These are phyloP conservation scores for Diaporthe aspalathi DNA, from an alignment of 2,329 filamentous ascomycete species.

Conservation along the genomic window DNA sequence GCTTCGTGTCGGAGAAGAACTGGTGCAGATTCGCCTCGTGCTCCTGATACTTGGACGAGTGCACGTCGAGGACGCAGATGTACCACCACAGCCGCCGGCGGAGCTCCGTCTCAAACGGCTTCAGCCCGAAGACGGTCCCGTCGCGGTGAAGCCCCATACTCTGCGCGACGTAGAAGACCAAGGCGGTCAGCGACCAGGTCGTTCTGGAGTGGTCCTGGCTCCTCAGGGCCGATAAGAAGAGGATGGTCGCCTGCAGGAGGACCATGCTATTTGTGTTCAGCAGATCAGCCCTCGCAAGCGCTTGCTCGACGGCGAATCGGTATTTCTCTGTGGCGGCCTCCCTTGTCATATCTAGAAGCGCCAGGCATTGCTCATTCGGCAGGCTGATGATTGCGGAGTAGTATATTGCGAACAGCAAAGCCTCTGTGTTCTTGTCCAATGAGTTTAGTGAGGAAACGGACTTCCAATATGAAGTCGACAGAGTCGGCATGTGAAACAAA, in stretches of 20 bases:
- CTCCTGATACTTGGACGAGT: constrained; percentile 64
- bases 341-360: constrained; percentile 25
- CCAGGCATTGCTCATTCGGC: constrained; percentile 58
- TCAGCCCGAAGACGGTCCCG: constrained; percentile 57
- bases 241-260: constrained; percentile 67
- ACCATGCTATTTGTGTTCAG: constrained; percentile 65
- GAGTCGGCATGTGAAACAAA: constrained; percentile 48
- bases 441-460: constrained; percentile 40
- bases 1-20: constrained; percentile 57
- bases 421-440: constrained; percentile 41
- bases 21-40: constrained; percentile 55
- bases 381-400: constrained; percentile 65
- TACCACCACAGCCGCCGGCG: constrained; percentile 70
- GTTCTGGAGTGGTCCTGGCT: constrained; percentile 59
- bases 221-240: constrained; percentile 63
- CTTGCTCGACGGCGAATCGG: constrained; percentile 62
- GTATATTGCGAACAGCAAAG: constrained; percentile 62
- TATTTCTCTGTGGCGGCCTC: constrained; percentile 45
- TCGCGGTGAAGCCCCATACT: constrained; percentile 64
- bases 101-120: constrained; percentile 68
- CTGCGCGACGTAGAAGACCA: constrained; percentile 64
- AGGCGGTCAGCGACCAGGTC: constrained; percentile 70
- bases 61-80: constrained; percentile 65
- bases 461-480: constrained; percentile 44
- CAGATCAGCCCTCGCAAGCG: constrained; percentile 67